These are phyloP conservation scores for Tripidium arundinaceum DNA, from an alignment of 202 grass and related monocot genomes.

Conservation along the genomic window DNA sequence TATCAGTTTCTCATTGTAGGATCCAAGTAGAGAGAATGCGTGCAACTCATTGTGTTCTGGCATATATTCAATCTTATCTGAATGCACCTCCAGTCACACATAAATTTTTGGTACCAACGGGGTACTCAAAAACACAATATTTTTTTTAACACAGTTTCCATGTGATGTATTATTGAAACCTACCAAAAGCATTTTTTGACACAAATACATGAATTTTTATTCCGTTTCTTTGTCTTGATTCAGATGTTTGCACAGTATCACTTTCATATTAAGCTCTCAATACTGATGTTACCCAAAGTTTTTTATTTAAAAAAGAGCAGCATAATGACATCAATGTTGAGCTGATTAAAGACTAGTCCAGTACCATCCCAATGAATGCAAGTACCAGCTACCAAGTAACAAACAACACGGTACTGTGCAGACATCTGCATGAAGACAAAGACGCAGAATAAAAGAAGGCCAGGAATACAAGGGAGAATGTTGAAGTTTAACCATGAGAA, in stretches of 20 bases:
- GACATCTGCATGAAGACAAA: neutral
- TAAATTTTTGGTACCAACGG: neutral
- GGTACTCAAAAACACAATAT: neutral
- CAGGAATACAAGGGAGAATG: neutral
- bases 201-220: neutral
- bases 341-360: conserved; percentile 1
- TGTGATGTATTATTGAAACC: neutral
- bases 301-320: neutral
- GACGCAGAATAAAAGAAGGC: neutral
- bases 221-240: neutral
- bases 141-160: neutral
- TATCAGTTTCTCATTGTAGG: neutral
- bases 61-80: neutral
- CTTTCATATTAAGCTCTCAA: neutral
- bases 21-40: neutral
- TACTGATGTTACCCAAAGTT: neutral
- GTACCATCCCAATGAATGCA: neutral
- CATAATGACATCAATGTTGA: neutral
- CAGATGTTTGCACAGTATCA: neutral
- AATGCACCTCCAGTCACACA: neutral
- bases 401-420: neutral
- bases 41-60: neutral
- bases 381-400: neutral
- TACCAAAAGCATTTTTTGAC: neutral
- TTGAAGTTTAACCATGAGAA: neutral